Base-by-base conservation (phyloP, 805 yeast genomes). In the Starmerella potacharoeniae region DNA sequence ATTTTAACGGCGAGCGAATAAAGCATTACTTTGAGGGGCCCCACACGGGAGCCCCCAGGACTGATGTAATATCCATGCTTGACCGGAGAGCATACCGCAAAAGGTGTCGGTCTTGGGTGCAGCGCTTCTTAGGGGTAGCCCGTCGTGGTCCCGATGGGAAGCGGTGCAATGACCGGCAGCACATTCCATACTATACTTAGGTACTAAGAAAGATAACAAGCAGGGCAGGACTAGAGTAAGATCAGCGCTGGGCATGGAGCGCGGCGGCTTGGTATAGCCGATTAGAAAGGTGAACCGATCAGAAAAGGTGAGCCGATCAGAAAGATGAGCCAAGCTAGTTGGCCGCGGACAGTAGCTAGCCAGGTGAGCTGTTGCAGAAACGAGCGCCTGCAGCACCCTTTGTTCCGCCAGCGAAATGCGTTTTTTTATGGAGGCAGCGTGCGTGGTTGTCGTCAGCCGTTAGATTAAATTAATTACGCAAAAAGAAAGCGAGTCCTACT, bases 61-160 rank as follows among this genome's bases (percentile, higher is more conserved):
- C 55, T 36, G 49, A 59, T 53, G 63, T 55, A 55, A 60, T 48
- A 44, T 35, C n/a, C 44, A 53, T 11, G 56, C 59, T 54, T 49
- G 55, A 58, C 52, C 63, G 62, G 57, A 60, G 63, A 60, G 28
- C 47, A 51, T 52, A 59, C 59, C 37, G 59, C 60, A 58, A 58
- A 50, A 58, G 53, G 50, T 45, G 52, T 54, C 60, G 62, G 62
- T 60, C 63, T 60, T 60, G 63, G 63, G 63, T 60, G 63, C 63
- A 60, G 62, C 63, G 60, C 54, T 54, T 55, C 54, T 57, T 53
- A 60, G 60, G 61, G 62, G 62, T 59, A 55, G 60, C 62, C 62
- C 63, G 60, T 60, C 63, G 63, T 56, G 63, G 62, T 61, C 60
- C 61, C 58, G 37, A 60, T 60, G 52, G 59, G 57, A 55, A 52